Conservation (phyloP, 1,284 basidiomycete species). For the Cryptococcus sp. region DNA sequence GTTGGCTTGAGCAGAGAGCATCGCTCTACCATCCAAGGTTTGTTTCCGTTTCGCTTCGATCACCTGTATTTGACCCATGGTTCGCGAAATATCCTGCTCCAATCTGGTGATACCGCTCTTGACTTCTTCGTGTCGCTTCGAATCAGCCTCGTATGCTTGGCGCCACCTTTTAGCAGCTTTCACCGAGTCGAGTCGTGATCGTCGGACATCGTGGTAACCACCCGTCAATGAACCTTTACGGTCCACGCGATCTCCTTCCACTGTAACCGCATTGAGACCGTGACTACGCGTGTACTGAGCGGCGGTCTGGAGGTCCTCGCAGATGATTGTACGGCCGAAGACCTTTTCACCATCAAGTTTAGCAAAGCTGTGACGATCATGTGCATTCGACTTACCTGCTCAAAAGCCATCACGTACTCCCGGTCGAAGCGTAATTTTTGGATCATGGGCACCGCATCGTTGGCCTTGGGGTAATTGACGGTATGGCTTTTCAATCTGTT, state of each 20-base stretch:
- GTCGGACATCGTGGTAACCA: slow-evolving; percentile 89
- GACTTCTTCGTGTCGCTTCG: slow-evolving; percentile 69
- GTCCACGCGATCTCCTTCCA: slow-evolving; percentile 97
- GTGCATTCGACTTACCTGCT: slow-evolving; percentile 60
- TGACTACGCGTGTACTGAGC: slow-evolving; percentile 94
- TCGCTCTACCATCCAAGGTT: slow-evolving; percentile 68
- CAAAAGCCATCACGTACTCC: slow-evolving; percentile 77
- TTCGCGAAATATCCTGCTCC: slow-evolving; percentile 83
- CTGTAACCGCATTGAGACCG: slow-evolving; percentile 92
- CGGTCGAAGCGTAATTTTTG: slow-evolving; percentile 80
- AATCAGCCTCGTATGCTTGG: slow-evolving; percentile 68
- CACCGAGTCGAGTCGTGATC: slow-evolving; percentile 86
- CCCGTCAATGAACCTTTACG: slow-evolving; percentile 94
- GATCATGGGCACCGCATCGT: slow-evolving; percentile 85
- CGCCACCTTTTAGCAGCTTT: slow-evolving; percentile 77
- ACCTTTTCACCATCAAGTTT: slow-evolving; percentile 57
- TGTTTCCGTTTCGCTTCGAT: slow-evolving; percentile 70
- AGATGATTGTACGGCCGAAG: slow-evolving; percentile 97
- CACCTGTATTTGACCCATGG: slow-evolving; percentile 74
- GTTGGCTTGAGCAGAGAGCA: slow-evolving; percentile 66
- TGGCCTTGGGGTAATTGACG: slow-evolving; percentile 67
- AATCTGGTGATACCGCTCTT: slow-evolving; percentile 68
- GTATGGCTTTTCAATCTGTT: slow-evolving; percentile 86
- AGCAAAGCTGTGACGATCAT: not conserved
- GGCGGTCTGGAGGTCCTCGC: slow-evolving; percentile 86